Conservation (phyloP, 177 flowering plant species). For the Vitis hybrid region DNA sequence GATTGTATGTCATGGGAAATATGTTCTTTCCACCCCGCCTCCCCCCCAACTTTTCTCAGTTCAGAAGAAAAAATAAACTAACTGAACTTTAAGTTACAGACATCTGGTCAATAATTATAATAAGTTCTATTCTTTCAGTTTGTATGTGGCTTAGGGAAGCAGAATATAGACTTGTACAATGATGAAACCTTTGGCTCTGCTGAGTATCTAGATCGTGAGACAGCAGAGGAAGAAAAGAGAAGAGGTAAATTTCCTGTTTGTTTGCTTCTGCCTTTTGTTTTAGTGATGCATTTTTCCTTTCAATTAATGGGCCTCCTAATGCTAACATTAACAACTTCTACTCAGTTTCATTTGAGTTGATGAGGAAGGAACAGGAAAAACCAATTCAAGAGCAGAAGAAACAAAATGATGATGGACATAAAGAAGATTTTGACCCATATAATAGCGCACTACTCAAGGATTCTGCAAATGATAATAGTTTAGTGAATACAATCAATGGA, state of each 20-base stretch:
- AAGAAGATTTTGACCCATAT: constrained; percentile 30
- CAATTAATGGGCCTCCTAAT: background rate
- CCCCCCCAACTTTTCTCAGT: background rate
- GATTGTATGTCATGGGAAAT: background rate
- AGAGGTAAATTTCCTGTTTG: constrained; percentile 39
- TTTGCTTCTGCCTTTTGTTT: background rate
- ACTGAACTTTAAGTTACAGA: background rate
- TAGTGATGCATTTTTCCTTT: background rate
- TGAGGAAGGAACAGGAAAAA: constrained; percentile 63
- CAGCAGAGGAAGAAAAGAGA: constrained; percentile 62
- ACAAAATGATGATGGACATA: constrained; percentile 27
- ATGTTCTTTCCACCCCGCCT: background rate
- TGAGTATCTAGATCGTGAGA: constrained; percentile 49
- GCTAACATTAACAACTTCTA: background rate
- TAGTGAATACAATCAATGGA: constrained; percentile 17
- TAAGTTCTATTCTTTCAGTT: constrained; percentile 36
- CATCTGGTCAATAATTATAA: background rate
- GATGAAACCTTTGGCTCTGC: constrained; percentile 70
- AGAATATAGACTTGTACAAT: constrained; percentile 37
- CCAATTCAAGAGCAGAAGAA: constrained; percentile 52
- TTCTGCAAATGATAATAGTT: constrained; percentile 30
- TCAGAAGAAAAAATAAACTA: background rate
- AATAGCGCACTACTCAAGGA: constrained; percentile 24
- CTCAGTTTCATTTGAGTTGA: constrained; percentile 66
- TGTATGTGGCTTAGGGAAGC: constrained; percentile 42